Evolutionary conservation across 2,329 filamentous ascomycete genomes (phyloP), one percentile per base, ranked within the genome.

Genomic region (Cladosporium sp.): DNA sequence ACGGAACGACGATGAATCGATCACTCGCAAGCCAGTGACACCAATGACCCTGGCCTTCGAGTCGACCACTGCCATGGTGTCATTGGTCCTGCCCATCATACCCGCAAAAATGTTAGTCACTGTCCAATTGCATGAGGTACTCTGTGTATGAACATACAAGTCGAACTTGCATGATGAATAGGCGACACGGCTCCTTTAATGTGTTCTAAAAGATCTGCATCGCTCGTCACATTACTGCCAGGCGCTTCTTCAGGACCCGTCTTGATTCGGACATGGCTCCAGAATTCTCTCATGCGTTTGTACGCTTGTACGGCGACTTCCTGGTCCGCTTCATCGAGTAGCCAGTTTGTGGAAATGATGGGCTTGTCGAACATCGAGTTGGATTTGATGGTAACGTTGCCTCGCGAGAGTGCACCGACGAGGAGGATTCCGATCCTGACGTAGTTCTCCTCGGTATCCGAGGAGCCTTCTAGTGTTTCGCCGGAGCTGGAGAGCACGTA

Each of bases 31-130:
- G 0, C 80, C 78, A 0, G 74, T 68, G 0, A 84, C 78, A 0
- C 82, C 82, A 8, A 79, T 73, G 0, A 88, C 84, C 8, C 77
- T 74, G 66, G 86, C 85, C 47, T 80, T 71, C 0, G 74, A 74
- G 65, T 86, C 80, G 47, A 86, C 67, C 2, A 84, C 82, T 6
- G 81, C 81, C 64, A 77, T 77, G 1, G 74, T 70, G 63, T 87
- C 81, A 10, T 73, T 73, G 22, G 78, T 76, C 0, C 73, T 71
- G 1, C 84, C 83, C 62, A 86, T 85, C 0, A 79, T 74, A 42
- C 76, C 79, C 0, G 81, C 81, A 39, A 78, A 80, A 0, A 74
- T 86, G 83, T 65, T 85, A 83, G 1, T 81, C 79, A 72, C 80
- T 83, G 1, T 77, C 74, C 22, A 78, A 73, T 39, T 80, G 74